Percentiles rank a stretch among this genome's conserved stretches.
Evolutionary conservation across 495 filamentous ascomycete genomes (phyloP).

Genomic region (Tuber brumale): DNA sequence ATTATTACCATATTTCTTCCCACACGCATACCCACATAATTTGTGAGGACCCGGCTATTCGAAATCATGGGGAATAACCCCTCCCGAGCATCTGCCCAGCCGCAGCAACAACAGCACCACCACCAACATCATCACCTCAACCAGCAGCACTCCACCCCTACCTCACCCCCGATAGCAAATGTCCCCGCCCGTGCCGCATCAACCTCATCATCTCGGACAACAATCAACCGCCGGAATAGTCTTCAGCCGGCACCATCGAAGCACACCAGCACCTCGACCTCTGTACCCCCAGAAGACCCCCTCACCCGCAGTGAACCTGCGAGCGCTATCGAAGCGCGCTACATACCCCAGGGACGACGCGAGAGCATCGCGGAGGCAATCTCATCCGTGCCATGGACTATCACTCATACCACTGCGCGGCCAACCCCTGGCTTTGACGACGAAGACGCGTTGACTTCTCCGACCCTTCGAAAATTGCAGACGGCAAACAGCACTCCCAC

Average conservation of each 20-base stretch:
- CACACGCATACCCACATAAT: constrained; percentile 2
- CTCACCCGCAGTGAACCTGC: constrained; percentile 21
- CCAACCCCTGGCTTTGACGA: constrained; percentile 18
- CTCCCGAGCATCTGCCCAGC: constrained; percentile 35
- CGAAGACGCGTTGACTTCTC: constrained; percentile 17
- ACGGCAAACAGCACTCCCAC: constrained; percentile 28
- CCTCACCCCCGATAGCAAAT: constrained; percentile 30
- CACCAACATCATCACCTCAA: constrained; percentile 31
- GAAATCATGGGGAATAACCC: constrained; percentile 41
- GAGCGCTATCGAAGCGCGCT: constrained; percentile 18
- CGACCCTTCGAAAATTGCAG: constrained; percentile 15
- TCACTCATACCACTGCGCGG: constrained; percentile 8
- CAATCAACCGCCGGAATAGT: constrained; percentile 27
- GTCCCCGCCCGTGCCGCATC: constrained; percentile 30
- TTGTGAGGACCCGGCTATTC: constrained; percentile 11
- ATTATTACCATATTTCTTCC: background rate
- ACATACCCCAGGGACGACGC: constrained; percentile 21
- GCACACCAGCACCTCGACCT: constrained; percentile 8
- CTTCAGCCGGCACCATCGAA: constrained; percentile 19
- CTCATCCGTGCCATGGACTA: constrained; percentile 8
- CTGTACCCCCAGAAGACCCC: constrained; percentile 22
- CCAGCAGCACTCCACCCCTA: constrained; percentile 30
- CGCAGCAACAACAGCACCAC: constrained; percentile 24
- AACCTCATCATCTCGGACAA: constrained; percentile 27
- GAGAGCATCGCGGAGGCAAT: constrained; percentile 31